These are phyloP conservation scores for Euphorbia peplus DNA, from an alignment of 345 rosid species.

Conservation along the genomic window DNA sequence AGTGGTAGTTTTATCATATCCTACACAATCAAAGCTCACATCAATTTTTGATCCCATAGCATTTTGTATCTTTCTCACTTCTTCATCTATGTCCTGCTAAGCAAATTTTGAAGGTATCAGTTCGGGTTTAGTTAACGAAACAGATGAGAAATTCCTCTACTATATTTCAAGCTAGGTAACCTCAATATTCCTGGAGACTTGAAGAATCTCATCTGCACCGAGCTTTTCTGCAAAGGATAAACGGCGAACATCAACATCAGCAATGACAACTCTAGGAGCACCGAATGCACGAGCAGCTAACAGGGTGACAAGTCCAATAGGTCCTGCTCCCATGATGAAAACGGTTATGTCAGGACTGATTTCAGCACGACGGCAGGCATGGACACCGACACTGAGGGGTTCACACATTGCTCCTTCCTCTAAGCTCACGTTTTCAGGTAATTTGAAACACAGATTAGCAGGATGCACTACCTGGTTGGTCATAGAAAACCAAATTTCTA, in stretches of 20 bases:
- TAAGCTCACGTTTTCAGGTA: constrained; percentile 83
- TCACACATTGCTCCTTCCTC: constrained; percentile 99
- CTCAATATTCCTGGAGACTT: constrained; percentile 62
- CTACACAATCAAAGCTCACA: constrained; percentile 87
- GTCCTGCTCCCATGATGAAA: constrained; percentile 83
- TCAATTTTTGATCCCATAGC: constrained; percentile 60
- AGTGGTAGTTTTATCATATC: constrained; percentile 82
- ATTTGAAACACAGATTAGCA: constrained; percentile 77
- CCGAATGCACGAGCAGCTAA: constrained; percentile 90
- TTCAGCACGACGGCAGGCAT: constrained; percentile 85
- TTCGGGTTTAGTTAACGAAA: background rate
- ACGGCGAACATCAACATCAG: constrained; percentile 71
- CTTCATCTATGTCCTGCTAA: constrained; percentile 56
- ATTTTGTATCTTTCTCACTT: constrained; percentile 54
- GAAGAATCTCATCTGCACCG: constrained; percentile 60
- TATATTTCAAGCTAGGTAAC: constrained; percentile 34
- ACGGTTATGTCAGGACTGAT: constrained; percentile 70
- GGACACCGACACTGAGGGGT: constrained; percentile 88
- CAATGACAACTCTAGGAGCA: constrained; percentile 69
- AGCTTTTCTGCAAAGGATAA: constrained; percentile 71
- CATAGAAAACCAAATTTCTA: background rate
- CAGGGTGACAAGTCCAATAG: constrained; percentile 88
- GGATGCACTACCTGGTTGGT: constrained; percentile 77
- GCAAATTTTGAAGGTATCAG: background rate
- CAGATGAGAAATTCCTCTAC: too few species aligned